Evolutionary conservation across 805 yeast species (phyloP).

Genomic region (Candida xiaguanensis): DNA sequence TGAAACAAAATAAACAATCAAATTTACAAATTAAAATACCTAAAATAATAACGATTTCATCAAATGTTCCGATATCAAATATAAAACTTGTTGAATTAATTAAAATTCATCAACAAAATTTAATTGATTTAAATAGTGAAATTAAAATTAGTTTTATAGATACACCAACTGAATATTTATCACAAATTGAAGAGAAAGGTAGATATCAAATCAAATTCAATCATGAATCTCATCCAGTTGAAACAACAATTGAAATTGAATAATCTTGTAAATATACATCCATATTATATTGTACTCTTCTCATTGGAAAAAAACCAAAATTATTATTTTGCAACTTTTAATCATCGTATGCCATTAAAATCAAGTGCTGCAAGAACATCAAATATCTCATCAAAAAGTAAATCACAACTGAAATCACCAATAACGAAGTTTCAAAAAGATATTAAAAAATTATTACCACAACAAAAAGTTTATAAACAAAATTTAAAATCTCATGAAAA

Average conservation of each 20-base stretch:
- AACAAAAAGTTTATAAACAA: slow-evolving; percentile 20
- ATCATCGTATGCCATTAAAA: slow-evolving; percentile 19
- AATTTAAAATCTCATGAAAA: slow-evolving; percentile 3
- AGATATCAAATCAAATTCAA: slow-evolving; percentile 15
- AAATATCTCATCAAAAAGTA: slow-evolving; percentile 18
- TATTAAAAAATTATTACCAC: slow-evolving; percentile 22
- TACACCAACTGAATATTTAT: slow-evolving; percentile 6
- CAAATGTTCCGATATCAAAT: neutral
- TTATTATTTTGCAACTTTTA: too few species aligned
- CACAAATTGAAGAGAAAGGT: slow-evolving; percentile 18
- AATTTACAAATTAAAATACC: slow-evolving; percentile 4
- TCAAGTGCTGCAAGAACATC: slow-evolving; percentile 42
- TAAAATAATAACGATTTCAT: slow-evolving; percentile 2
- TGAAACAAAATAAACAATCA: neutral
- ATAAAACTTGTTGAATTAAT: neutral
- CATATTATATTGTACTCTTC: too few species aligned
- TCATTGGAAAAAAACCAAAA: too few species aligned
- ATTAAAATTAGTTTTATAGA: slow-evolving; percentile 2
- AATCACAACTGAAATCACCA: slow-evolving; percentile 17
- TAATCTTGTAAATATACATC: slow-evolving; percentile 4
- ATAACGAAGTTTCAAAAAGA: slow-evolving; percentile 22
- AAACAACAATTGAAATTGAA: slow-evolving; percentile 7
- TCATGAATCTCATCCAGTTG: slow-evolving; percentile 5
- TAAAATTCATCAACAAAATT: neutral
- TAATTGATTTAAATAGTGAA: neutral